Evolutionary conservation across 2,329 filamentous ascomycete genomes (phyloP), one percentile per base, ranked within the genome.

Genomic region (Ceratocystis ficicola): DNA sequence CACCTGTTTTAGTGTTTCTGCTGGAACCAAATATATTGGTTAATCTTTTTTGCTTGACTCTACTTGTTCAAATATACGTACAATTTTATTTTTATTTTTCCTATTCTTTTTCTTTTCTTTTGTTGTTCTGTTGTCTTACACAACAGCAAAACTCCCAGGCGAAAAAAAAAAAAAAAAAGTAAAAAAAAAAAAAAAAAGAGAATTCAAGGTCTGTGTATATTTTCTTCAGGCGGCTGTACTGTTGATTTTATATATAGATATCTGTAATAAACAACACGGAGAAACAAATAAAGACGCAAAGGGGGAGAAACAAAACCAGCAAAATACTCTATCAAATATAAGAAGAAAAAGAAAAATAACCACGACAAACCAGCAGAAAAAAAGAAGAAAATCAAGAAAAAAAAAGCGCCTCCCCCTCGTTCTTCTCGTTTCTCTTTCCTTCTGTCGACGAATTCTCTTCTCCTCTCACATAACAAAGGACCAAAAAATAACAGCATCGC

Each of bases 311-410:
- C 28, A 59, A 20, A 52, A 25, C 48, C 48, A 52, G 25, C 48
- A 52, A 52, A 17, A 25, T 59, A 64, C 36, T 46, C 15, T 59
- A 60, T 59, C n/a, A 59, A 65, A 59, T 57, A 65, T 25, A 60
- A 15, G 30, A 46, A 44, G 20, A 57, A 55, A 44, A 32, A 64
- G 44, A 64, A 28, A 59, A 64, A 15, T 12, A 17, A 64, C 55
- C 3, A 44, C 44, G 5, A 57, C 22, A 48, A 57, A 55, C 20
- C 22, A 22, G n/a, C 41, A n/a, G 69, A 69, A 70, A 30, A 50
- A 30, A 32, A 60, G 52, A 65, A 50, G 30, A 60, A n/a, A 63
- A 32, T 10, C 50, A 66, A 63, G 28, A 32, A 48, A 36, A 63
- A 62, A 63, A 57, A 62, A 66, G 30, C 32, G 22, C 22, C 25